phyloP scores from a whole-genome alignment of 2,329 filamentous ascomycete genomes.

The Fusarium nanum region DNA sequence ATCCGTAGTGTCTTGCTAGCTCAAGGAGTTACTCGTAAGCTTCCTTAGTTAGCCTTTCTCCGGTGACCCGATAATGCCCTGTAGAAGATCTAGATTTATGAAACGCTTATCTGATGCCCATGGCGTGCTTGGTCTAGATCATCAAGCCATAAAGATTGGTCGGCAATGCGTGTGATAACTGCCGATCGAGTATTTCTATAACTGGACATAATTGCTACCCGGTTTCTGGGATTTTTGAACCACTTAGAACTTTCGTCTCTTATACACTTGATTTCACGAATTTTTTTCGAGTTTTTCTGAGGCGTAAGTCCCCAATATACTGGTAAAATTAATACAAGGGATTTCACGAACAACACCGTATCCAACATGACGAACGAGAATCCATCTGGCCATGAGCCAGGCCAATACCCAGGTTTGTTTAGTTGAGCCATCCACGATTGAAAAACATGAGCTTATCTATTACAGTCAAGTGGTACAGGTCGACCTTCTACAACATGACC shows the following conservation, averaged over 20 bases:
- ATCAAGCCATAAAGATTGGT: not conserved
- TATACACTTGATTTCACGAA: not conserved
- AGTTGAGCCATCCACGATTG: too few species aligned
- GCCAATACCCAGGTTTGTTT: not conserved
- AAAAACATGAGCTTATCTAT: not conserved
- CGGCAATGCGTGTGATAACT: not conserved
- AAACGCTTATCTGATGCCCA: not conserved
- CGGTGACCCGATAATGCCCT: too few species aligned
- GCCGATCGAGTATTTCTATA: not conserved
- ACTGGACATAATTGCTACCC: not conserved
- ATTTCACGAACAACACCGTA: not conserved
- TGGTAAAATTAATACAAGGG: too few species aligned
- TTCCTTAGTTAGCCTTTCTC: too few species aligned
- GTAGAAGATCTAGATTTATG: too few species aligned
- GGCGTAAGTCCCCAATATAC: too few species aligned
- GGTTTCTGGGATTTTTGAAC: not conserved
- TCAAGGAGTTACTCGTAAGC: too few species aligned
- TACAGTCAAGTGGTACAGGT: slow-evolving; percentile 74
- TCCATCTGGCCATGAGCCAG: not conserved
- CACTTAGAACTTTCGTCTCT: not conserved
- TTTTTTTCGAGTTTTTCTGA: too few species aligned
- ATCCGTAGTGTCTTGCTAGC: too few species aligned
- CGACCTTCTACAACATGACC: slow-evolving; percentile 78
- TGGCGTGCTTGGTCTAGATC: not conserved
- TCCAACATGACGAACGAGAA: not conserved